Percentiles rank a stretch among this genome's conserved stretches.
phyloP scores from a whole-genome alignment of 2,329 filamentous ascomycete species.

The Verticillium longisporum region DNA sequence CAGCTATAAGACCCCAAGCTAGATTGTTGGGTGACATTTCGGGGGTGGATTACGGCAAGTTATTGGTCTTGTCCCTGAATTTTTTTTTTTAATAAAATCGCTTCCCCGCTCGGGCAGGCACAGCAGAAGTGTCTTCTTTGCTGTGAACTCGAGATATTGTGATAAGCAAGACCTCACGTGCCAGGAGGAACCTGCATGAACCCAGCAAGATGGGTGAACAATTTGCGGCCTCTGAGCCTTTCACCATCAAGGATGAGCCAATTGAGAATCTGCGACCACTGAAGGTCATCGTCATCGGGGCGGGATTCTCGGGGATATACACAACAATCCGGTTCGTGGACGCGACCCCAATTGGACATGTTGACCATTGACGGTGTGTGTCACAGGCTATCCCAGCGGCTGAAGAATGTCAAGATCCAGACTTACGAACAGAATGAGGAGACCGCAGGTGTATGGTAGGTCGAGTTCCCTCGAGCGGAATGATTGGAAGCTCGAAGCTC shows the following conservation, averaged over 20 bases:
- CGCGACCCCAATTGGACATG: too few relatives aligned
- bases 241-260: not conserved
- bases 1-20: too few relatives aligned
- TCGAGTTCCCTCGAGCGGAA: not conserved
- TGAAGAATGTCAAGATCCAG: not conserved
- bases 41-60: too few relatives aligned
- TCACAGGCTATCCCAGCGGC: not conserved
- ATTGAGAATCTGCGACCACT: conserved; percentile 1
- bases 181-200: too few relatives aligned
- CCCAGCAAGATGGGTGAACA: not conserved
- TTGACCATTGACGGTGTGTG: too few relatives aligned
- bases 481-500: not conserved
- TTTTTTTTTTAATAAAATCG: too few relatives aligned
- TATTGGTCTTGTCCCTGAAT: too few relatives aligned
- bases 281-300: conserved; percentile 9
- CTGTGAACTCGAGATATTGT: too few relatives aligned
- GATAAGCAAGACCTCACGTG: too few relatives aligned
- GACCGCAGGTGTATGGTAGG: not conserved
- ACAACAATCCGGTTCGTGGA: not conserved
- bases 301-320: conserved; percentile 7
- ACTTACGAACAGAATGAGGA: not conserved
- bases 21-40: too few relatives aligned
- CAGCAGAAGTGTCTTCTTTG: too few relatives aligned
- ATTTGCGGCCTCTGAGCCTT: not conserved
- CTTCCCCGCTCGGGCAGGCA: too few relatives aligned